Base-by-base conservation (phyloP, 805 yeast species). In the Cyberlindnera petersonii region DNA sequence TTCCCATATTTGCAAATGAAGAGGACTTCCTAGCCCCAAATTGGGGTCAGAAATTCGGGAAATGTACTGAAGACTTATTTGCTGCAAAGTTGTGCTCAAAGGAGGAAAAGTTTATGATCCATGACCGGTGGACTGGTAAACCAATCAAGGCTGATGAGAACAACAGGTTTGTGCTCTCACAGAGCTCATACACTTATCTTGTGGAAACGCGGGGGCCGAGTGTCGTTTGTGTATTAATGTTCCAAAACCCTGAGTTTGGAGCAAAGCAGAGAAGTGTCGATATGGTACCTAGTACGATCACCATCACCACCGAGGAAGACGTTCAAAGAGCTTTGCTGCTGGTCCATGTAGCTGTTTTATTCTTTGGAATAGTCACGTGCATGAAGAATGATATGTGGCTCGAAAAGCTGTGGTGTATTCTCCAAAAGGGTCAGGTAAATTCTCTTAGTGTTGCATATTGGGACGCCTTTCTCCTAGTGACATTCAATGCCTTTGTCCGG, bases 1-100 rank as follows among this genome's bases (percentile, higher is more conserved):
- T 39, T 6, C 42, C 42, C 15, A 9, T 33, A 5, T 29, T 39
- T 16, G 21, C 3, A 5, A 16, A 23, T 4, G 42, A 39, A 17
- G 13, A 28, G 2, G 26, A 39, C 10, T 24, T 39, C 21, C 17
- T 33, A 9, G 5, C 18, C 3, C 35, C 37, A 6, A 26, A 33
- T 15, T 29, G 33, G 26, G 42, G 38, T 3, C 24, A 39, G 6
- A 39, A 19, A 15, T 39, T 39, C 30, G 35, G 37, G 6, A 28
- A 20, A n/a, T 39, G 42, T 26, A 39, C 37, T 6, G n/a, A 6
- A 4, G 42, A 39, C 24, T 20, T 33, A n/a, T 24, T 2, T 18
- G 30, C 31, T 15, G 42, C 27, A 7, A 24, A 28, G 30, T 26
- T 20, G 2, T 39, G 42, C 14, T 24, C 31, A 2, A 4, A 19